Conservation (phyloP, 176 grass and related monocot genomes). For the Thalia dealbata region DNA sequence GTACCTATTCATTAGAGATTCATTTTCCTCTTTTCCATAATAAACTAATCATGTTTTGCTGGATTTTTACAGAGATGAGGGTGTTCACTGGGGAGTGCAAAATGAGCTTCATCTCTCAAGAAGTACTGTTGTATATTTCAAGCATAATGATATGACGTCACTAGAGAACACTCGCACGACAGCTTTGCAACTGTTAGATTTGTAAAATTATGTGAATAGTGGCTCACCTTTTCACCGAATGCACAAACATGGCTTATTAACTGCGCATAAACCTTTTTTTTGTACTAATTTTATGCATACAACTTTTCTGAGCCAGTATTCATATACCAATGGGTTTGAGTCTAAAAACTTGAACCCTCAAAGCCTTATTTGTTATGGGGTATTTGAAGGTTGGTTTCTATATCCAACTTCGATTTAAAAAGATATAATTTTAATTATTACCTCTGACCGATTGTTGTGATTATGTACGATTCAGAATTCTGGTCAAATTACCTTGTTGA, state of each 20-base stretch:
- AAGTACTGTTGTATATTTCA: slow-evolving; percentile 90
- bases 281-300: too few species aligned
- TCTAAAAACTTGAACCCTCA: neutral
- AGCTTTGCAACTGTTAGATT: neutral
- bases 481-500: slow-evolving; percentile 69
- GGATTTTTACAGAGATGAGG: slow-evolving; percentile 64
- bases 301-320: neutral
- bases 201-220: neutral
- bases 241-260: too few species aligned
- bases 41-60: neutral
- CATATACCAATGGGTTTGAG: neutral
- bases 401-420: too few species aligned
- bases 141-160: slow-evolving; percentile 97
- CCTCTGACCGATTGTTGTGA: neutral
- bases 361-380: too few species aligned
- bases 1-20: too few species aligned
- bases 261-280: too few species aligned
- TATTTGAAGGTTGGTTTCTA: too few species aligned
- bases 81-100: slow-evolving; percentile 91
- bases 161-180: slow-evolving; percentile 32
- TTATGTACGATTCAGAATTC: slow-evolving; percentile 49
- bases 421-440: neutral
- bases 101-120: slow-evolving; percentile 83
- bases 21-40: too few species aligned
- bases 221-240: neutral